Evolutionary conservation across 108 stramenopile genomes (phyloP).

Genomic region (Aurantiochytrium sp.): DNA sequence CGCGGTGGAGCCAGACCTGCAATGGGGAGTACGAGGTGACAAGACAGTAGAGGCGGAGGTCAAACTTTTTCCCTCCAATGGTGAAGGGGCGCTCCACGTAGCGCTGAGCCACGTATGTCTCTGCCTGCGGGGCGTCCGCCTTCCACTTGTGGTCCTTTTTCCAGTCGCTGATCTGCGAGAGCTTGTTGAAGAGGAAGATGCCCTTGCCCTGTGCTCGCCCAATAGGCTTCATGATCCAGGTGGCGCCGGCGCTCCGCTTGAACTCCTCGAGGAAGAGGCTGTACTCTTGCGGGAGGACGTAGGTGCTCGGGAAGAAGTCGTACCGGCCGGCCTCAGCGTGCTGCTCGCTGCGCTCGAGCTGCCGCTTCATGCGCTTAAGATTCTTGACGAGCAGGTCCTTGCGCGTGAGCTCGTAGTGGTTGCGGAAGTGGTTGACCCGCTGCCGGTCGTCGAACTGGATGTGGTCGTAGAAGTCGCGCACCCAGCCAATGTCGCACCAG

Average conservation of each 20-base stretch:
- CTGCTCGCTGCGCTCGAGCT: background rate
- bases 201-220: conserved; percentile 57
- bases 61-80: conserved; percentile 76
- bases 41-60: conserved; percentile 65
- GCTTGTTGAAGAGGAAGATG: conserved; percentile 61
- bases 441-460: conserved; percentile 50
- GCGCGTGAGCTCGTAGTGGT: conserved; percentile 61
- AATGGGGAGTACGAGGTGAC: conserved; percentile 61
- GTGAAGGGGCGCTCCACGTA: conserved; percentile 71
- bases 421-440: conserved; percentile 63
- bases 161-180: conserved; percentile 51
- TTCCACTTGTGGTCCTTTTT: conserved; percentile 35
- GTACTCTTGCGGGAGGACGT: conserved; percentile 63
- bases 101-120: conserved; percentile 57
- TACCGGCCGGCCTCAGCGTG: background rate
- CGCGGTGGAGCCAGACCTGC: conserved; percentile 47
- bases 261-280: conserved; percentile 61
- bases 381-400: conserved; percentile 64
- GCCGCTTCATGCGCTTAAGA: conserved; percentile 47
- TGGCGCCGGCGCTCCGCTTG: conserved; percentile 48
- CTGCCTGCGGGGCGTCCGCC: conserved; percentile 33
- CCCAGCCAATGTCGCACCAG: conserved; percentile 38
- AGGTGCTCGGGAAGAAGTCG: conserved; percentile 61
- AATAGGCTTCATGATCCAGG: conserved; percentile 67
- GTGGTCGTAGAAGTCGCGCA: conserved; percentile 34